These are phyloP conservation scores for Canavalia gladiata DNA, from an alignment of 306 rosid genomes.

Conservation along the genomic window DNA sequence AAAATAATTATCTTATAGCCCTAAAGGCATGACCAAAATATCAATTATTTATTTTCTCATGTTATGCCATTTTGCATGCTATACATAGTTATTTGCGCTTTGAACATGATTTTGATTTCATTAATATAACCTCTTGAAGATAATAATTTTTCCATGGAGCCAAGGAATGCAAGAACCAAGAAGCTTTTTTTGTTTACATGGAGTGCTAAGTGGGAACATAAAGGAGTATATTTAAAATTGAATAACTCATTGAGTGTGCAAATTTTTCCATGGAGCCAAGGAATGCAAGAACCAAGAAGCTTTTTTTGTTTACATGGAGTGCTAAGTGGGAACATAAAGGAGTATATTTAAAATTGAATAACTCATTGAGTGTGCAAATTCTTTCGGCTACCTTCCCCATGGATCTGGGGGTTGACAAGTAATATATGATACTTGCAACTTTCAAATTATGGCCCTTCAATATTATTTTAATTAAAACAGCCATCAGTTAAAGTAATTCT, in stretches of 20 bases:
- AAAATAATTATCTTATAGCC: neutral
- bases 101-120: neutral
- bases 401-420: conserved; percentile 24
- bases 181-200: conserved; percentile 17
- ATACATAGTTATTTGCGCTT: neutral
- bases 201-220: neutral
- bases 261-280: conserved; percentile 25
- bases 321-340: neutral
- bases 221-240: neutral
- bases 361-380: conserved; percentile 4
- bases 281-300: conserved; percentile 24
- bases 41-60: conserved; percentile 21
- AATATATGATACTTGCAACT: conserved; percentile 16
- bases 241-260: conserved; percentile 16
- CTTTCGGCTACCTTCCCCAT: conserved; percentile 17
- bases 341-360: conserved; percentile 19
- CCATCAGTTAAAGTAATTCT: conserved; percentile 30
- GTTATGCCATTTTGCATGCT: neutral
- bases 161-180: conserved; percentile 28
- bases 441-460: neutral
- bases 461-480: conserved; percentile 6
- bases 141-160: conserved; percentile 26
- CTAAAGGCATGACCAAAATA: conserved; percentile 20
- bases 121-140: conserved; percentile 15
- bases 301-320: conserved; percentile 20